Base-by-base conservation (phyloP, 306 rosid species). In the Corylus americana region DNA sequence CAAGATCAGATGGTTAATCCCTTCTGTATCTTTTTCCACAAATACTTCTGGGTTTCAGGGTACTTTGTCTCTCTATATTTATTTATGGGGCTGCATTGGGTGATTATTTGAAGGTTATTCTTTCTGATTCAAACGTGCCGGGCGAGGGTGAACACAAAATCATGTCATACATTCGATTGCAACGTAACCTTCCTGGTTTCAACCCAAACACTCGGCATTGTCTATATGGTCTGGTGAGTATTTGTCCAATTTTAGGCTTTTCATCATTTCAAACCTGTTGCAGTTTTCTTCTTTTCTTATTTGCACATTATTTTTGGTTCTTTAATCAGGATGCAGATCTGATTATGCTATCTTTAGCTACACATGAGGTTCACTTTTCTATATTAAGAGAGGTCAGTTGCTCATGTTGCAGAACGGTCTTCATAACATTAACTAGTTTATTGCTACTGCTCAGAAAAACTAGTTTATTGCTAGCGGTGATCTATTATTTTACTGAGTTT, bases 111-210 rank as follows among this genome's bases (percentile, higher is more conserved):
- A 95, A 95, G 99, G 99, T 91, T 87, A 90, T 93, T 78, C 96
- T 95, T 86, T 93, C 99, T 88, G 99, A 95, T 90, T 86, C 99
- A 63, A 95, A 95, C 70, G 97, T 86, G 74, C 94, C 93, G 71
- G 99, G 99, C 10, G 99, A 95, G 91, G 99, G 99, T 73, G 96
- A 95, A 77, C 99, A 95, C 86, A 95, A 95, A 88, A 89, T 92
- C 79, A 95, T 95, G 89, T 81, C 88, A 74, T 95, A 93, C 79
- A 93, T 95, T 72, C 94, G 98, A 74, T 81, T 25, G 75, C 98
- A 93, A 72, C 94, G 98, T 70, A 85, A 85, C 87, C 89, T 90
- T 77, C 88, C 88, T 29, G 98, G 99, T 55, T 95, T 88, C 75
- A 83, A 93, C 87, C 99, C 98, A 64, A 92, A 95, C 78, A 91